Percentiles rank a stretch among this genome's conserved stretches.
phyloP scores from a whole-genome alignment of 2,329 filamentous ascomycete species.

The Ophiosphaerella korrae region DNA sequence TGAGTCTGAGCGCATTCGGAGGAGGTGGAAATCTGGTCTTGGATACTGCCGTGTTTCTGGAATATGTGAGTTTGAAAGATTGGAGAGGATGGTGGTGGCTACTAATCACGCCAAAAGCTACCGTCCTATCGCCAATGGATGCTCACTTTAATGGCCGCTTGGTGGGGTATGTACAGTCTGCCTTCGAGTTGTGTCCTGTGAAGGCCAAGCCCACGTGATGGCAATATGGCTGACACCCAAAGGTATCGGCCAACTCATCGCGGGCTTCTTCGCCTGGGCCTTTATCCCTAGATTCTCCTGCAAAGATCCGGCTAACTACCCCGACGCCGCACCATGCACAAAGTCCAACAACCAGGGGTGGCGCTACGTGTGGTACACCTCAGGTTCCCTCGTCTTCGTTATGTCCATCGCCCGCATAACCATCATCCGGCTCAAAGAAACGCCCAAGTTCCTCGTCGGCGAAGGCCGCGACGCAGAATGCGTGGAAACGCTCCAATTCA shows the following conservation, averaged over 20 bases:
- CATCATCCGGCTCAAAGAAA: slow-evolving; percentile 60
- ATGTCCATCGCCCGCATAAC: slow-evolving; percentile 60
- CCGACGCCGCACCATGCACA: slow-evolving; percentile 53
- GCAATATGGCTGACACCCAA: too few species aligned
- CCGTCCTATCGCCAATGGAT: slow-evolving; percentile 65
- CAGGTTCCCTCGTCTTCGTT: slow-evolving; percentile 59
- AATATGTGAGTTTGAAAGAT: slow-evolving; percentile 47
- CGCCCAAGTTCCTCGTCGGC: slow-evolving; percentile 61
- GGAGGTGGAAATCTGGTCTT: slow-evolving; percentile 68
- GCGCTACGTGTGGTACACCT: slow-evolving; percentile 62
- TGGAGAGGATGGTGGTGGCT: too few species aligned
- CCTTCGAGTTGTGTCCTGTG: background rate
- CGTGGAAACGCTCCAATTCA: slow-evolving; percentile 55
- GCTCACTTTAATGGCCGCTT: slow-evolving; percentile 64
- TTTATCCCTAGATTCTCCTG: slow-evolving; percentile 60
- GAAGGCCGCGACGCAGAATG: slow-evolving; percentile 60
- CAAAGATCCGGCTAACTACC: slow-evolving; percentile 34
- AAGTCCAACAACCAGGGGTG: slow-evolving; percentile 61
- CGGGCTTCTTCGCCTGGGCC: slow-evolving; percentile 61
- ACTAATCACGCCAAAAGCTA: background rate
- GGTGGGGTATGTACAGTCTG: slow-evolving; percentile 51
- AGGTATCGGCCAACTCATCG: slow-evolving; percentile 56
- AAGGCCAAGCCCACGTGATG: too few species aligned
- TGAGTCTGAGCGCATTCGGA: slow-evolving; percentile 67
- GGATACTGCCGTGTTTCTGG: slow-evolving; percentile 65